phyloP scores from a whole-genome alignment of 1,284 basidiomycete species.

The Psilocybe mexicana region DNA sequence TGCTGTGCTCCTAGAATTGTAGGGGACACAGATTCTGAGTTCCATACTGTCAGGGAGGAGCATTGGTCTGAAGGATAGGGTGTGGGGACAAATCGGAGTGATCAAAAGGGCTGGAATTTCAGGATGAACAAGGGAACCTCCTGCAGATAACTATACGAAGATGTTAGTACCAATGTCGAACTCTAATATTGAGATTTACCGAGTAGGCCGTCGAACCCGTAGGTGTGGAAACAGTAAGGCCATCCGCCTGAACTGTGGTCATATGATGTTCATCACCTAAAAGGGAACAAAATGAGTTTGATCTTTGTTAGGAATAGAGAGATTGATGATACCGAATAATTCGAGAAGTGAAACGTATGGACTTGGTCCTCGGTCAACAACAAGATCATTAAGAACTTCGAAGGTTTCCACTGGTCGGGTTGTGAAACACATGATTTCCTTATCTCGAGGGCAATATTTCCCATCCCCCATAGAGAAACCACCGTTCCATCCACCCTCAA shows the following conservation, averaged over 20 bases:
- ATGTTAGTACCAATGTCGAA: not conserved
- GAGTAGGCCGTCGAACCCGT: conserved; percentile 99
- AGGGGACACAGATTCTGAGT: conserved; percentile 95
- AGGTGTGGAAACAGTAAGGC: conserved; percentile 93
- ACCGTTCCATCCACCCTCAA: conserved; percentile 74
- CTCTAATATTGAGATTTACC: conserved; percentile 44
- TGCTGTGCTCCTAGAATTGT: conserved; percentile 96
- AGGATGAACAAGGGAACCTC: conserved; percentile 96
- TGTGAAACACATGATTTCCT: conserved; percentile 97
- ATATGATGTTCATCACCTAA: conserved; percentile 97
- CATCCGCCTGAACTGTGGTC: conserved; percentile 99
- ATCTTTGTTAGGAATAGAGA: not conserved
- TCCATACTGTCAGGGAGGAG: conserved; percentile 98
- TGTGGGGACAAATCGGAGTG: conserved; percentile 98
- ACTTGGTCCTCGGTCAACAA: conserved; percentile 97
- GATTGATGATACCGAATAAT: conserved; percentile 78
- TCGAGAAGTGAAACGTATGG: conserved; percentile 97
- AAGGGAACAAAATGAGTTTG: not conserved
- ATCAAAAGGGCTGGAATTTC: conserved; percentile 97
- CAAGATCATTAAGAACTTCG: conserved; percentile 97
- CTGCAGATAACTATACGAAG: conserved; percentile 79
- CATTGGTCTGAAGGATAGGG: conserved; percentile 98
- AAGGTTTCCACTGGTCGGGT: conserved; percentile 96
- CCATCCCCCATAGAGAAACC: conserved; percentile 39
- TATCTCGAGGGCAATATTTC: conserved; percentile 69